These are phyloP conservation scores for Metarhizium guizhouense DNA, from an alignment of 2,329 filamentous ascomycete species.

Conservation along the genomic window DNA sequence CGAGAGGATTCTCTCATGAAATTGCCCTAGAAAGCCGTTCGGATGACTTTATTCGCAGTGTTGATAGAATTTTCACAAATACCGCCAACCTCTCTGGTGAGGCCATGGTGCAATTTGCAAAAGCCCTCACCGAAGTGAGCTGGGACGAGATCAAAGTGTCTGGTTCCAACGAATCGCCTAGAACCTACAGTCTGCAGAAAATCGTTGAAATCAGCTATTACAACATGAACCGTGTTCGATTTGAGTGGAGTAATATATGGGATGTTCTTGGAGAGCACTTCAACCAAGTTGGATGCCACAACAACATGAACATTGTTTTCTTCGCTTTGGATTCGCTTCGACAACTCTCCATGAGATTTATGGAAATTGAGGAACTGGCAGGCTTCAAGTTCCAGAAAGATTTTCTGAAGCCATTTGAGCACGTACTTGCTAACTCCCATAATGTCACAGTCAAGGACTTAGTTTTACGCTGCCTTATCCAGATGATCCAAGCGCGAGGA, in stretches of 20 bases:
- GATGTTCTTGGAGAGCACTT: slow-evolving; percentile 96
- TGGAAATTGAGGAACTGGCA: slow-evolving; percentile 95
- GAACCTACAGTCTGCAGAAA: slow-evolving; percentile 96
- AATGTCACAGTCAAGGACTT: slow-evolving; percentile 95
- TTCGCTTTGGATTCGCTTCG: slow-evolving; percentile 93
- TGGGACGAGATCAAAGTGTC: slow-evolving; percentile 99
- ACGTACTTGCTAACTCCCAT: slow-evolving; percentile 88
- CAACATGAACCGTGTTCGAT: slow-evolving; percentile 97
- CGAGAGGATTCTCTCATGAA: slow-evolving; percentile 62
- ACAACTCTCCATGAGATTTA: slow-evolving; percentile 95
- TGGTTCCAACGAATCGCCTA: slow-evolving; percentile 86
- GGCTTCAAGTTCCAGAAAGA: slow-evolving; percentile 99
- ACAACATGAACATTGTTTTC: slow-evolving; percentile 93
- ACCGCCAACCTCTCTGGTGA: slow-evolving; percentile 89
- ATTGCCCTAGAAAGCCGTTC: slow-evolving; percentile 89
- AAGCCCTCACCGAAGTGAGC: slow-evolving; percentile 86
- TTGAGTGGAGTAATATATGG: slow-evolving; percentile 98
- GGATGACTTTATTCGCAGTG: slow-evolving; percentile 83
- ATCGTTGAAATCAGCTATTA: slow-evolving; percentile 98
- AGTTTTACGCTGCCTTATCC: slow-evolving; percentile 89
- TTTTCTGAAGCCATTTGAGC: slow-evolving; percentile 96
- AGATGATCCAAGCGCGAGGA: slow-evolving; percentile 97
- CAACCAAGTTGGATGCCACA: slow-evolving; percentile 93
- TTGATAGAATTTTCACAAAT: slow-evolving; percentile 94
- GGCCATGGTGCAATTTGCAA: slow-evolving; percentile 91